Evolutionary conservation across 441 rosid species (phyloP).

Genomic region (Dalechampia spathulata): DNA sequence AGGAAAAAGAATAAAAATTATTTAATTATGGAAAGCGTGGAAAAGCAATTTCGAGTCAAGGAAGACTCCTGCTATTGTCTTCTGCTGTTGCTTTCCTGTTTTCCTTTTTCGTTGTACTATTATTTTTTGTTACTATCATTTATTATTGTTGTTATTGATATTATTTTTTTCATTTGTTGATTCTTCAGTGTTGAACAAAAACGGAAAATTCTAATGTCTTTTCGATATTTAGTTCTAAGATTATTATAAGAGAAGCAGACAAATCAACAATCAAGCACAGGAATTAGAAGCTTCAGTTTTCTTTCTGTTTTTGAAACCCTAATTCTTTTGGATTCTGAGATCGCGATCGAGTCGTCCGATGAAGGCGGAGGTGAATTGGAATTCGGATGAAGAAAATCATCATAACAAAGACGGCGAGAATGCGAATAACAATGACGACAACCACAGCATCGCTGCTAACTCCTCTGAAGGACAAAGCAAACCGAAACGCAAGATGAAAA

Average conservation of each 20-base stretch:
- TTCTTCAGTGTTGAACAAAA: not conserved
- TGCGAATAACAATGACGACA: not conserved
- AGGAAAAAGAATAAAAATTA: not conserved
- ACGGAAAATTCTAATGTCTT: slow-evolving; percentile 11
- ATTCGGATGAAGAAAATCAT: slow-evolving; percentile 47
- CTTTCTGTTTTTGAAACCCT: slow-evolving; percentile 36
- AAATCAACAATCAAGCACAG: not conserved
- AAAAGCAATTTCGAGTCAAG: slow-evolving; percentile 7
- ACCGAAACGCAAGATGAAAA: slow-evolving; percentile 98
- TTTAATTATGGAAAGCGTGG: slow-evolving; percentile 4
- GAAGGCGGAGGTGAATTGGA: slow-evolving; percentile 64
- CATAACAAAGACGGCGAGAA: slow-evolving; percentile 11
- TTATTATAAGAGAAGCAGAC: slow-evolving; percentile 1
- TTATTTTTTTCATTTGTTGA: not conserved
- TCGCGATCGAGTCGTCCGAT: slow-evolving; percentile 15
- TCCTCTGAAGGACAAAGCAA: slow-evolving; percentile 45
- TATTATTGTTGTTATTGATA: slow-evolving; percentile 2
- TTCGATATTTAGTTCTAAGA: slow-evolving; percentile 30
- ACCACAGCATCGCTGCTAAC: slow-evolving; percentile 9
- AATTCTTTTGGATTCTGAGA: slow-evolving; percentile 14
- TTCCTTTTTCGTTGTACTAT: slow-evolving; percentile 11
- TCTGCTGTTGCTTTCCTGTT: not conserved
- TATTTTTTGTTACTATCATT: slow-evolving; percentile 12
- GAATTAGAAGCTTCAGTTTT: not conserved
- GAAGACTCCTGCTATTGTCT: slow-evolving; percentile 2